Base-by-base conservation (phyloP, 495 filamentous ascomycete genomes). In the Hypoxylon cercidicola region DNA sequence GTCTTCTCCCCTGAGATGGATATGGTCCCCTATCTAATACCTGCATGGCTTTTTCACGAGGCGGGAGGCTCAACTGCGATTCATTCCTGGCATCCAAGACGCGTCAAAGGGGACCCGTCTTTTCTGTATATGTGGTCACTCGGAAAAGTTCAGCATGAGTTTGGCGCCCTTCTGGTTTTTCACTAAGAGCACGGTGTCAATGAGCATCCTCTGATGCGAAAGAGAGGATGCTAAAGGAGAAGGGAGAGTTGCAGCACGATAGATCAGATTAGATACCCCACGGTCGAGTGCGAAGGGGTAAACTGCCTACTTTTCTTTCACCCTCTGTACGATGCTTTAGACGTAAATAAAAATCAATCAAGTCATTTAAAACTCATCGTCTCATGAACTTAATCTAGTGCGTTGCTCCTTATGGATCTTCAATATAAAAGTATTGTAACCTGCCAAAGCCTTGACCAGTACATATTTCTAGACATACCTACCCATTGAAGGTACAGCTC, bases 131-230 rank as follows among this genome's bases (percentile, higher is more conserved):
- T 40, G 43, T 3, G 53, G 43, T 59, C 40, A 49, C 53, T 43
- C 45, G 12, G 49, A 67, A 67, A 49, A 53, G 58, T 46, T 62
- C 35, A 62, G 59, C 64, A 68, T 62, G 49, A 49, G 28, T 68
- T 55, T 50, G 58, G 64, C 57, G 64, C 58, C 55, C 55, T 28
- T 45, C 18, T 28, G 43, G 20, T 55, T 50, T 34, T 55, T 62
- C 34, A 23, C 44, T 34, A 18, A 48, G 25, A 49, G 19, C 10
- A 48, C 11, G 19, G 41, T 28, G 25, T 7, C 39, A 50, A 45
- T 41, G n/a, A 1, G 16, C 15, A n/a, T 16, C n/a, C 5, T 7
- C 3, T 13, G 40, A 57, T 40, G 41, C 15, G n/a, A 37, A 43
- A 1, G 20, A 55, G 50, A 43, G n/a, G 51, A 53, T 32, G 6